Percentiles rank a stretch among this genome's conserved stretches.
phyloP scores from a whole-genome alignment of 768 basidiomycete genomes.

The Candolleomyces aberdarensis region DNA sequence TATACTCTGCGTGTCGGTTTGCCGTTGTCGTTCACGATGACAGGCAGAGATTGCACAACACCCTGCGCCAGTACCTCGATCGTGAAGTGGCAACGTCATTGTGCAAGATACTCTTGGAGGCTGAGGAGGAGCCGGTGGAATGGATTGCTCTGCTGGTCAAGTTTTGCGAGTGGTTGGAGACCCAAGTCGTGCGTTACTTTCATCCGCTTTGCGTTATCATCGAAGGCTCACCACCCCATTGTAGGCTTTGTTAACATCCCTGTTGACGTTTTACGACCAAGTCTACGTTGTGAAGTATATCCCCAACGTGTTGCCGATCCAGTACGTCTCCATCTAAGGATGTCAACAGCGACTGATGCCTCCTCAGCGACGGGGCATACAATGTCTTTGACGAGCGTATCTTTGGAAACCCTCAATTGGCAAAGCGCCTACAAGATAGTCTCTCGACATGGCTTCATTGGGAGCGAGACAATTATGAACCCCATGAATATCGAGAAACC shows the following conservation, averaged over 20 bases:
- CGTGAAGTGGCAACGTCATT: constrained; percentile 40
- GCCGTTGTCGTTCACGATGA: constrained; percentile 49
- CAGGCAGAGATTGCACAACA: constrained; percentile 58
- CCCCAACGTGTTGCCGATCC: constrained; percentile 31
- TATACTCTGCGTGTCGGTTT: constrained; percentile 56
- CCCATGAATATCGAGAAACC: constrained; percentile 28
- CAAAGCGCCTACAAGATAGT: constrained; percentile 39
- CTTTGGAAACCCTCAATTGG: constrained; percentile 45
- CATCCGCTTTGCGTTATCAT: background rate
- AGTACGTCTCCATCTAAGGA: background rate
- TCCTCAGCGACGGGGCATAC: constrained; percentile 53
- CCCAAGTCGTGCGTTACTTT: constrained; percentile 50
- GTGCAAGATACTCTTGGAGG: constrained; percentile 31
- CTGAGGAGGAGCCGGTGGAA: constrained; percentile 31
- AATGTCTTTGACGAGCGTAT: constrained; percentile 47
- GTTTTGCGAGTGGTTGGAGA: constrained; percentile 61
- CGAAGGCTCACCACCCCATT: background rate
- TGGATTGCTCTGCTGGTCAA: constrained; percentile 62
- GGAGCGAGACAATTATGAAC: constrained; percentile 48
- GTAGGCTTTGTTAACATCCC: constrained; percentile 56
- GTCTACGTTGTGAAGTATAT: constrained; percentile 48
- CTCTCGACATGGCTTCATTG: constrained; percentile 49
- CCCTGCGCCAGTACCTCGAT: constrained; percentile 59
- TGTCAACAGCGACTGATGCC: background rate
- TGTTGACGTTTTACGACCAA: constrained; percentile 73